Percentiles rank a stretch among this genome's conserved stretches.
These are phyloP conservation scores for Diplodia mutila DNA, from an alignment of 2,329 filamentous ascomycete genomes.

Conservation along the genomic window DNA sequence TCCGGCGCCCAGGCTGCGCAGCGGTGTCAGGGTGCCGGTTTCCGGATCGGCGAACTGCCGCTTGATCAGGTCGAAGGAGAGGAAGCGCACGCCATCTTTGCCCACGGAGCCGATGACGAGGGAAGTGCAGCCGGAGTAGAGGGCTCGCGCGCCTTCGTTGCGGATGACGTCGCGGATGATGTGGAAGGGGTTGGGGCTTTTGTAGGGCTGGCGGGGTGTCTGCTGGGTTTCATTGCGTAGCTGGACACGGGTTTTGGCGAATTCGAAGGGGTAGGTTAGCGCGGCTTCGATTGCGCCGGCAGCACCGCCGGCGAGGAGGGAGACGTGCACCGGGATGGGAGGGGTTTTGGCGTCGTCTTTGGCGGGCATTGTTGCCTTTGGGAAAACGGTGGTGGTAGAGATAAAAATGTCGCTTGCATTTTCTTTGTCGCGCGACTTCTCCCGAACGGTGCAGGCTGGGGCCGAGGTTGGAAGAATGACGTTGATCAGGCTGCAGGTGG, in stretches of 20 bases:
- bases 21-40: conserved; percentile 70
- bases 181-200: conserved; percentile 56
- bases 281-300: conserved; percentile 46
- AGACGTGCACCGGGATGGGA: conserved; percentile 31
- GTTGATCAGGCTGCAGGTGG: too few species aligned
- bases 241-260: conserved; percentile 68
- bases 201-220: not conserved
- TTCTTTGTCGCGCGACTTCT: too few species aligned
- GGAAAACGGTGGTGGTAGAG: not conserved
- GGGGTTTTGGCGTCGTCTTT: not conserved
- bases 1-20: conserved; percentile 89
- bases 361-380: not conserved
- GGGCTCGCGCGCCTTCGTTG: conserved; percentile 59
- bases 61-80: conserved; percentile 69
- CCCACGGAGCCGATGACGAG: conserved; percentile 63
- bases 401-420: not conserved
- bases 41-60: conserved; percentile 59
- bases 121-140: conserved; percentile 67
- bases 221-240: conserved; percentile 46
- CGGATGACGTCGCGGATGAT: conserved; percentile 60
- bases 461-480: not conserved
- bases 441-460: not conserved
- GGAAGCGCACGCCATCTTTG: conserved; percentile 69
- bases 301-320: conserved; percentile 43
- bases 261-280: conserved; percentile 64